Base-by-base conservation (phyloP, 441 rosid genomes). In the Eruca vesicaria region DNA sequence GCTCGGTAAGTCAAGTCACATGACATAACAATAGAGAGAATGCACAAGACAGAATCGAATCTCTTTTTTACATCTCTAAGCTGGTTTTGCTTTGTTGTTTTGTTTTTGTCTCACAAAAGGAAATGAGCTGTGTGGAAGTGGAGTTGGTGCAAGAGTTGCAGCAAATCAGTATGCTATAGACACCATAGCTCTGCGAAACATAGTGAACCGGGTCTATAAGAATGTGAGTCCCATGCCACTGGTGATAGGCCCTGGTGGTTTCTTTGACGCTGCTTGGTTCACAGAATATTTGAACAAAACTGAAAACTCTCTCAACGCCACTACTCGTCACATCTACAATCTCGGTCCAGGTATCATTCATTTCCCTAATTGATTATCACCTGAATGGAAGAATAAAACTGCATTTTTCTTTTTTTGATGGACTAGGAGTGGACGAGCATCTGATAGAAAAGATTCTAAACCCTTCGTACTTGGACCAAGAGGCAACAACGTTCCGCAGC, bases 291-390 rank as follows among this genome's bases (percentile, higher is more conserved):
- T 89, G 2, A 80, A 56, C 29, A 90, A 88, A 76, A 63, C 97
- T 18, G 67, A 70, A 52, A 63, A 80, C 68, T 78, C 86, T 68
- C 48, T 90, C 5, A 81, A 93, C 62, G 97, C 82, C 3, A 74
- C 87, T 62, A 93, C 96, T 9, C 98, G 85, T 68, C 98, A 96
- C 80, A 92, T 96, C 76, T 96, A 96, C 86, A 87, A 93, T 77
- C 98, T 96, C 9, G 99, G 99, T 52, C 89, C 99, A 80, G 98
- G 99, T 94, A 50, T 43, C 18, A 68, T 50, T 38, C 36, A n/a
- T 55, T 38, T 19, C 18, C 18, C 15, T 63, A 65, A 15, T 48
- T 48, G 15, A 4, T 6, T 14, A 36, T 36, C 67, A 35, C 69
- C 53, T 50, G 4, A 63, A 66, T 31, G 62, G n/a, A 7, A 64